Conservation (phyloP, 2,329 filamentous ascomycete species). For the Fusarium globosum region DNA sequence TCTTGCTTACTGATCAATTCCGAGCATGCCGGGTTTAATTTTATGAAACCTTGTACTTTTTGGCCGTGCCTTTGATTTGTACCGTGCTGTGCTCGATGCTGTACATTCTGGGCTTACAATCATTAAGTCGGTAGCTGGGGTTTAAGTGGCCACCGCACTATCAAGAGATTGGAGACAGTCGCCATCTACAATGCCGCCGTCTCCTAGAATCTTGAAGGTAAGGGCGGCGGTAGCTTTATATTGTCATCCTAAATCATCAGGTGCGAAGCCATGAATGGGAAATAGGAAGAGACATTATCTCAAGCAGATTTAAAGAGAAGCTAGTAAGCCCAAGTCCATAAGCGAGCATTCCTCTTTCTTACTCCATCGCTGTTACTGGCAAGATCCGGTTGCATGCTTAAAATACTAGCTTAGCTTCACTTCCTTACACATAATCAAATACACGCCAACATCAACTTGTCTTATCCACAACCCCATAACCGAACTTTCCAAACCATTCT, state of each 20-base stretch:
- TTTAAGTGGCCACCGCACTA: no score
- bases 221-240: not conserved
- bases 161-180: not conserved
- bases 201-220: not conserved
- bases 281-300: not conserved
- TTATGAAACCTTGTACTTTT: not conserved
- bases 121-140: not conserved
- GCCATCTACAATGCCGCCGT: not conserved
- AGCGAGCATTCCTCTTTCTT: not conserved
- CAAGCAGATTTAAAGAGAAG: not conserved
- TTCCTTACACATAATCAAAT: accelerated
- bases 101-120: accelerated
- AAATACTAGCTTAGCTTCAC: not conserved
- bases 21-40: not conserved
- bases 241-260: no score
- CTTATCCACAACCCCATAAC: not conserved
- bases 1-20: not conserved
- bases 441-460: not conserved
- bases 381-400: not conserved
- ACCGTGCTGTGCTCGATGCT: not conserved
- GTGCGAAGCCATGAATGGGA: no score
- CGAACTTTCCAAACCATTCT: accelerated
- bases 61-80: not conserved
- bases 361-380: not conserved
- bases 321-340: not conserved